Base-by-base conservation (phyloP, 2,329 filamentous ascomycete species). In the Anisogramma anomala region DNA sequence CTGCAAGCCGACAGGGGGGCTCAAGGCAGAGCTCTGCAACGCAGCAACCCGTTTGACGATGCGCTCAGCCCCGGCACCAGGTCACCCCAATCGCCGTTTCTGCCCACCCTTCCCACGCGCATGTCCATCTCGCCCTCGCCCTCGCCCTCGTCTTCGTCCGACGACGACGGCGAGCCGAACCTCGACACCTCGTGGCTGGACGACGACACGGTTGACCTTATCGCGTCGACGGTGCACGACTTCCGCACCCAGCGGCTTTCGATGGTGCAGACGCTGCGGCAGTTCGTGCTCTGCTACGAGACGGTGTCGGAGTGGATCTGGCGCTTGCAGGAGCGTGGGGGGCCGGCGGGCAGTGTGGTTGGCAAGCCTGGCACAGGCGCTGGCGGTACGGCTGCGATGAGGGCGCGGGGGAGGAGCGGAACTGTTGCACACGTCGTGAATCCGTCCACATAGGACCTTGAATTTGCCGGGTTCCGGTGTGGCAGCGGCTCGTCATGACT, bases 281-380 rank as follows among this genome's bases (percentile, higher is more conserved):
- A 98, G 59, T 96, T 83, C 63, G 89, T 95, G 36, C 75, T 98
- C 25, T 98, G 91, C 60, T 98, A 98, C 59, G 91, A 98, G 65
- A 93, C 84, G 30, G 72, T 96, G 6, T 65, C 93, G 41, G 89
- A 96, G 61, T 98, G 89, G 87, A 61, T 91, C 20, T 64, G 61
- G 52, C 62, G 71, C 48, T 52, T 67, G 28, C 65, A 74, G 40
- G 68, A 68, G 32, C 48, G 47, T 9, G 46, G 42, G 2, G 46
- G 44, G 4, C 32, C 42, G 8, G 46, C 35, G 4, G 61, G 22
- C 37, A 52, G 25, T 45, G 46, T 34, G 38, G 45, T 46, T 2
- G 44, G 44, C n/a, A 36, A 36, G 8, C 44, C 44, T 14, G 44
- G 44, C 1, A 43, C 41, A 3, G 44, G 44, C 7, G 41, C 43